Base-by-base conservation (phyloP, 2,329 filamentous ascomycete species). In the Fusarium multiceps region DNA sequence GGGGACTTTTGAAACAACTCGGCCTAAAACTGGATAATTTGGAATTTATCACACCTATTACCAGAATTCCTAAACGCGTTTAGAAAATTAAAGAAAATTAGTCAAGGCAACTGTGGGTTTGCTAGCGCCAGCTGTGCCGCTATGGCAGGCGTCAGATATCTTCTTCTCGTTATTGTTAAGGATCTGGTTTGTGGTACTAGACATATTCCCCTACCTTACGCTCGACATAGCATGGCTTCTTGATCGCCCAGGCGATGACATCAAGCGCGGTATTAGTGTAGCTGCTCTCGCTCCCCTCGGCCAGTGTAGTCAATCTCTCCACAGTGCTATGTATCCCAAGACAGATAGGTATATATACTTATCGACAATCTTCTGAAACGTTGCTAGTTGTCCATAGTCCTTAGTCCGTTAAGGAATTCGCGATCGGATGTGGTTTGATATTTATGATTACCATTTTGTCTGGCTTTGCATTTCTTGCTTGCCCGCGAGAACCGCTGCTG, bases 221-320 rank as follows among this genome's bases (percentile, higher is more conserved):
- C 54, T 71, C 7, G 64, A 67, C 37, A 64, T 69, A 4, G 67
- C 66, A 7, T 69, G 66, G 68, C 41, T 71, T 3, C 32, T 69
- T 2, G 62, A 71, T 6, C 67, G 67, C n/a, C 66, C 67, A 6
- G 68, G 66, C 4, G 62, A 59, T 13, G 62, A 69, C 2, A 51
- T 63, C 0, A 71, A 71, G 42, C 41, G 47, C 6, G 66, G 68
- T 3, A 34, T 40, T 8, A 49, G 66, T 11, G 10, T 69, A 0
- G 66, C 64, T 0, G 47, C 65, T 14, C 27, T 68, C 0, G 58
- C 56, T 18, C 56, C 55, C 14, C 30, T 71, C 4, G 66, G 68
- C 1, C 63, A 71, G 21, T 69, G 59, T 12, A 51, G 49, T 0
- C 67, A 59, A 0, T 58, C 64, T 13, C 5, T 71, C 6, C 63